Base-by-base conservation (phyloP, 352 stramenopile species). In the Detonula confervacea region DNA sequence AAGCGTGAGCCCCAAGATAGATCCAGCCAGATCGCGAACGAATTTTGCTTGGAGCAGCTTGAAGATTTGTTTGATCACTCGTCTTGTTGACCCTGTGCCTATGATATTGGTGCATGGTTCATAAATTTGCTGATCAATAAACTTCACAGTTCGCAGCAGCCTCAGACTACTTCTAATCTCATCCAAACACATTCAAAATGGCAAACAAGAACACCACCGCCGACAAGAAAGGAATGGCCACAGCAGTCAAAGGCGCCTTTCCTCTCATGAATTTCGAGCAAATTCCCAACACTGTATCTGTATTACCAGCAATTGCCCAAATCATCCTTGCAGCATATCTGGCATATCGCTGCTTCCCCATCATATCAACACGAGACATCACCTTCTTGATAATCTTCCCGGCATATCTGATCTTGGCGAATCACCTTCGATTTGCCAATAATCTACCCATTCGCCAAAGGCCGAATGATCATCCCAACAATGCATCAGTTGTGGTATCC, bases 321-420 rank as follows among this genome's bases (percentile, higher is more conserved):
- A 54, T 37, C 12, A 18, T 67, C 8, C 30, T 52, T 22, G 59
- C 35, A 1, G 18, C 27, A 25, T 5, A 35, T 5, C 9, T 67
- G 35, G 59, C 46, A 25, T 37, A 52, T 20, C 22, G 20, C 24
- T 71, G 20, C 44, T 14, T 46, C 2, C n/a, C 59, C 12, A 54
- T 33, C n/a, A 71, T 71, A 44, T 33, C 42, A 22, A 59, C 12
- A 6, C 62, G 44, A 35, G 37, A 71, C 24, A 9, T 71, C 8
- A 42, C 61, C 44, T 71, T 71, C 12, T 71, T 42, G 11, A 29
- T 61, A 47, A 8, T 60, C 44, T 71, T 49, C 24, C 62, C 62
- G 24, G 12, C 62, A 20, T 71, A 71, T 27, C 33, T 71, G 18
- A 30, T 52, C 14, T 46, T 71, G 0, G 62, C 62, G 27, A 71